Evolutionary conservation across 2,329 filamentous ascomycete species (phyloP), one percentile per base, ranked within the genome.

Genomic region (Cadophora sp.): DNA sequence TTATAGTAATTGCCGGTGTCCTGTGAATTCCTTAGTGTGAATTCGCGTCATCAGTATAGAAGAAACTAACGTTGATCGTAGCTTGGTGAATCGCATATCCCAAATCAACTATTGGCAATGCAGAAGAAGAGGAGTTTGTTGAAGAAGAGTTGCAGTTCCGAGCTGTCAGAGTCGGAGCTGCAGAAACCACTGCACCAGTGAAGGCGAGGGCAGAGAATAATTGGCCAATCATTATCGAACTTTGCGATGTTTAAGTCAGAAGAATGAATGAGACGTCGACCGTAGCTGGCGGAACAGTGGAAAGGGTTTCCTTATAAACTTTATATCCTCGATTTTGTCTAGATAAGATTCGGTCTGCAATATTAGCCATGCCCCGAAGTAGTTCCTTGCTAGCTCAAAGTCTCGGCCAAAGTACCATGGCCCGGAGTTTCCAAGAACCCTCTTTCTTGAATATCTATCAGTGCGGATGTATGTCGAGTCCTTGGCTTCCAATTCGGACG

Each of bases 1-100:
- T 74, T 73, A 69, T 80, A 80, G 64, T 78, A 79, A 48, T 71
- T 61, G 0, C 77, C 58, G 1, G 65, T 66, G 75, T 78, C 19
- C 46, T 68, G 76, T 26, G 1, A 2, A 3, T 2, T 3, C 22
- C 12, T 55, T n/a, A 29, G 26, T 31, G 34, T n/a, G 3, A 22
- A n/a, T n/a, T n/a, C 19, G 34, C 14, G 50, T 16, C 19, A 16
- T 6, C 7, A 3, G 2, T 9, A 26, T 4, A 4, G 16, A n/a
- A n/a, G 8, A 43, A 34, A 58, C 27, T 59, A 46, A 67, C 65
- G 22, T 62, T 62, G 27, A 62, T n/a, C 11, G 50, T 50, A 16
- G 65, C 65, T 60, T 64, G 34, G 22, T 67, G 65, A 5, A 67
- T 7, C 16, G 60, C 50, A 29, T 63, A 67, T 31, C 65, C 65